These are phyloP conservation scores for Saturnispora hagleri DNA, from an alignment of 805 yeast genomes.

Conservation along the genomic window DNA sequence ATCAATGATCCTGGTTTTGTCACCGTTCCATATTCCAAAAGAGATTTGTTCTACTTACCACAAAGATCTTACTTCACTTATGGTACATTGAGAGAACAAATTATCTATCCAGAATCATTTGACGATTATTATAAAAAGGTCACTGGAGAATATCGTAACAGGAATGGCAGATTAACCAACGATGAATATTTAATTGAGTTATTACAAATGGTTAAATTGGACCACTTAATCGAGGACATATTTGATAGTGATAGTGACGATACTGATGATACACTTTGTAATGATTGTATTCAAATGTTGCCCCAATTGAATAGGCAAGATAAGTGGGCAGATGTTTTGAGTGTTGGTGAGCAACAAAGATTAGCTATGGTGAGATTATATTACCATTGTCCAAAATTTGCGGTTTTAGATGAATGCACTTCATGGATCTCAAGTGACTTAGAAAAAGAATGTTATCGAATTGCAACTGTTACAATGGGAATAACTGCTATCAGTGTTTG, in stretches of 20 bases:
- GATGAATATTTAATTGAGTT: constrained; percentile 46
- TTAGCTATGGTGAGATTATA: constrained; percentile 89
- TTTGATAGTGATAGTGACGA: constrained; percentile 15
- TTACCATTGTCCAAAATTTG: constrained; percentile 86
- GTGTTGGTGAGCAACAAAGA: constrained; percentile 88
- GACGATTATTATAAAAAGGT: constrained; percentile 39
- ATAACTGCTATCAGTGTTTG: constrained; percentile 85
- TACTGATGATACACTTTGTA: constrained; percentile 9
- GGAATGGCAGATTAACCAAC: constrained; percentile 24
- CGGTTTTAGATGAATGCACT: constrained; percentile 92
- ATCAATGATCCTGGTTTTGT: constrained; percentile 47
- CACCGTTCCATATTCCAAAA: constrained; percentile 53
- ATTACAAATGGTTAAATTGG: constrained; percentile 48
- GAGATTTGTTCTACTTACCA: constrained; percentile 78
- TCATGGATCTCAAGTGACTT: constrained; percentile 86
- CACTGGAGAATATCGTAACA: constrained; percentile 22
- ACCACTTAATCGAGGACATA: constrained; percentile 40
- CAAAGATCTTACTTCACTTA: constrained; percentile 82
- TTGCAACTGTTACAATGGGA: constrained; percentile 62
- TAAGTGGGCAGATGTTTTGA: constrained; percentile 84
- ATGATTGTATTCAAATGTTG: constrained; percentile 13
- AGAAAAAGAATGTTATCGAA: constrained; percentile 81
- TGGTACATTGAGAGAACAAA: constrained; percentile 77
- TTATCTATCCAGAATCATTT: constrained; percentile 75
- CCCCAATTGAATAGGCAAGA: constrained; percentile 57